Base-by-base conservation (phyloP, 352 stramenopile genomes). In the Phytophthora fragariae region DNA sequence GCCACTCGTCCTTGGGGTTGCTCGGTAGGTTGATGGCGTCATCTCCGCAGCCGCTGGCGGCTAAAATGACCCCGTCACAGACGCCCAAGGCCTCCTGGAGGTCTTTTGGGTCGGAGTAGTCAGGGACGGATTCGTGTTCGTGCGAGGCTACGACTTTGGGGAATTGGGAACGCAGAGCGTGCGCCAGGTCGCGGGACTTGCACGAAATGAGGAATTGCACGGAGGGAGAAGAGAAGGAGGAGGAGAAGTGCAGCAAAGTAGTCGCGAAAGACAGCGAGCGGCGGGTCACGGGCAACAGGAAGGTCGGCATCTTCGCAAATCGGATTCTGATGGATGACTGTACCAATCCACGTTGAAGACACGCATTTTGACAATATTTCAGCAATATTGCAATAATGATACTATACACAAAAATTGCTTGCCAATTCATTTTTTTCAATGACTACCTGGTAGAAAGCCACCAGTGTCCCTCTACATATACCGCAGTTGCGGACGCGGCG, bases 21-120 rank as follows among this genome's bases (percentile, higher is more conserved):
- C 67, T 63, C 1, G 72, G 46, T 49, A 74, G 3, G 44, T 79
- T 70, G 1, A 82, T 67, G 11, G 66, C 62, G 44, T 66, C 63
- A 56, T 75, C 53, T 72, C 71, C 60, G 29, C 44, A 57, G 47
- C 53, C 57, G 57, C 55, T 77, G 8, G 60, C 72, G 2, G 82
- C 79, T 39, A 91, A 58, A 31, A 93, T 50, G n/a, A 79, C 70
- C 10, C 82, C 83, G 27, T 89, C 66, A 47, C 84, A 92, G 14
- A 54, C 33, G 27, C 80, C 72, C 35, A 92, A 62, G 8, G 80
- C 83, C 56, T 81, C 68, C 35, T 37, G n/a, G 2, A 90, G 33
- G 14, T 93, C 86, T 29, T 72, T 75, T 19, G 62, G 17, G 29
- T 82, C 81, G 54, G 64, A 76, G 54, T 81, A 84, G 55, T 92